Conservation (phyloP, 148 eudicot genomes). For the Polygonum maritimum region DNA sequence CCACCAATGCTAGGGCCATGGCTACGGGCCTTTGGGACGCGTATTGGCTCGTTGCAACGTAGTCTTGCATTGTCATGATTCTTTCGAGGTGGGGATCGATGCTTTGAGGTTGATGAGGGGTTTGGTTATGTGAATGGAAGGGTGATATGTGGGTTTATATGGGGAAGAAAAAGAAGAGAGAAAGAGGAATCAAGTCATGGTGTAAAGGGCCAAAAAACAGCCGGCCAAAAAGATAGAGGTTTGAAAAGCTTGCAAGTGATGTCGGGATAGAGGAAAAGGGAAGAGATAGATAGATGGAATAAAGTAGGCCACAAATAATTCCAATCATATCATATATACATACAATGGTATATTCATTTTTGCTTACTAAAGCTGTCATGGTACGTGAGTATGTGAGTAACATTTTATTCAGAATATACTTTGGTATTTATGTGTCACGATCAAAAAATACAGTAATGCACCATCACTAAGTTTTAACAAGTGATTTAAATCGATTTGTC, state of each 20-base stretch:
- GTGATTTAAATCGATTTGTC: neutral
- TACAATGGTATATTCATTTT: neutral
- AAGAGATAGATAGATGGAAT: neutral
- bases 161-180: neutral
- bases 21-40: slow-evolving; percentile 57
- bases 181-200: neutral
- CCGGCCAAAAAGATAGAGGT: slow-evolving; percentile 6
- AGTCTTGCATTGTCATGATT: slow-evolving; percentile 6
- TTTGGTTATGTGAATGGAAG: neutral
- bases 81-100: slow-evolving; percentile 25
- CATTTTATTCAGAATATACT: no score
- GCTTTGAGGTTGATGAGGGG: slow-evolving; percentile 5
- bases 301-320: neutral
- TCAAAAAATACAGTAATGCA: no score
- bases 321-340: neutral
- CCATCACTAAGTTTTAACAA: no score
- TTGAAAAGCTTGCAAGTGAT: neutral
- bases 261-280: neutral
- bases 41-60: slow-evolving; percentile 11
- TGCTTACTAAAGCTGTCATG: no score
- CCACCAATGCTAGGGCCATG: slow-evolving; percentile 52
- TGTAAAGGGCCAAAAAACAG: neutral
- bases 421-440: no score
- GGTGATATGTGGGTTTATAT: neutral
- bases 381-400: no score